Percentiles rank a stretch among this genome's conserved stretches.
These are phyloP conservation scores for Hypoxylon rickii DNA, from an alignment of 495 filamentous ascomycete genomes.

Conservation along the genomic window DNA sequence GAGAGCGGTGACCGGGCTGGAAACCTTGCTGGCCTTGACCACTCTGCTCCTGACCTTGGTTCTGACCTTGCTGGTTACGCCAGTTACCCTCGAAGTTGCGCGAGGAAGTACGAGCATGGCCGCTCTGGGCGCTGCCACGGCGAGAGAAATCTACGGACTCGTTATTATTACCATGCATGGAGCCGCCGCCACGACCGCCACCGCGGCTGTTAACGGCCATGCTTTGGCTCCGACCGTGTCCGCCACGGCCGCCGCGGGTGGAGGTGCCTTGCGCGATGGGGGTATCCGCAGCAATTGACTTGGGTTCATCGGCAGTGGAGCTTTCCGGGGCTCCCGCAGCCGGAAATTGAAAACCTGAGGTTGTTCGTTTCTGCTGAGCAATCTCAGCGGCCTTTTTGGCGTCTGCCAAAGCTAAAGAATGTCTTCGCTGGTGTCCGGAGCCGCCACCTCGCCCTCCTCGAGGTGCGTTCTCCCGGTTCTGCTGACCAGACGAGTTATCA, in stretches of 20 bases:
- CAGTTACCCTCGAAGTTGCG: conserved; percentile 98
- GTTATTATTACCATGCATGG: conserved; percentile 36
- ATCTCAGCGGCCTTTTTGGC: conserved; percentile 97
- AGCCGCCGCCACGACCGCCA: conserved; percentile 50
- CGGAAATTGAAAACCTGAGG: conserved; percentile 93
- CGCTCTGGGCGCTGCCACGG: conserved; percentile 65
- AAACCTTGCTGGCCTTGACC: conserved; percentile 75
- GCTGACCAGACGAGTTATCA: conserved; percentile 60
- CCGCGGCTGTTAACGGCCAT: conserved; percentile 62
- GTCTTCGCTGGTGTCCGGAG: conserved; percentile 87
- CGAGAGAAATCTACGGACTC: conserved; percentile 66
- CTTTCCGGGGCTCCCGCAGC: conserved; percentile 66
- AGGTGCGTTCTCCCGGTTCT: conserved; percentile 71
- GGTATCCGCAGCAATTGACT: conserved; percentile 47
- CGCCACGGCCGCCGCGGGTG: conserved; percentile 54
- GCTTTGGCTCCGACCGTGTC: conserved; percentile 65
- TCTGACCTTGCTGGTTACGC: conserved; percentile 79
- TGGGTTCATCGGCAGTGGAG: conserved; percentile 54
- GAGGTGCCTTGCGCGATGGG: conserved; percentile 55
- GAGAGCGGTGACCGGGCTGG: conserved; percentile 88
- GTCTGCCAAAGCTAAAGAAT: conserved; percentile 92
- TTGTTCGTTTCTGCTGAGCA: conserved; percentile 94
- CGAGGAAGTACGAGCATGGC: conserved; percentile 77
- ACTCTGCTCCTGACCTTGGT: conserved; percentile 58
- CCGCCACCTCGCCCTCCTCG: conserved; percentile 79